phyloP scores from a whole-genome alignment of 23 red algal genomes.

The Gracilaria domingensis region DNA sequence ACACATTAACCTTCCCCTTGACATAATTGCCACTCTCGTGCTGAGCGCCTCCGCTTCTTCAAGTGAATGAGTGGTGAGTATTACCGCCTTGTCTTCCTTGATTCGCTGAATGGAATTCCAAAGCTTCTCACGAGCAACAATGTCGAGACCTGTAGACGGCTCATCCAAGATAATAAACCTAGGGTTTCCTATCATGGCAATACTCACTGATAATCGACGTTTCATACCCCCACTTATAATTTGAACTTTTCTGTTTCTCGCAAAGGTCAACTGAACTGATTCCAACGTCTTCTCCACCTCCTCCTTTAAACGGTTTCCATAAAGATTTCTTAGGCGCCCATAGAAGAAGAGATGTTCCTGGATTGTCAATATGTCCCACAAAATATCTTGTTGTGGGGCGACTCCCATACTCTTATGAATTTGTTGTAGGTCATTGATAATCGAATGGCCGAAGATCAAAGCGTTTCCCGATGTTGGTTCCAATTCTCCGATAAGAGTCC shows the following conservation, averaged over 20 bases:
- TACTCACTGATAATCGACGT: conserved; percentile 84
- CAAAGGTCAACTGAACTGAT: conserved; percentile 74
- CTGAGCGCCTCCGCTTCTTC: conserved; percentile 91
- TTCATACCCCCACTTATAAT: conserved; percentile 91
- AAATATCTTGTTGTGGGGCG: conserved; percentile 86
- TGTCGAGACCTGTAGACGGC: conserved; percentile 89
- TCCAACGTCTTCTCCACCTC: conserved; percentile 77
- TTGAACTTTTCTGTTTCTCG: conserved; percentile 70
- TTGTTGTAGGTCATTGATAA: conserved; percentile 64
- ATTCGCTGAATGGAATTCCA: conserved; percentile 83
- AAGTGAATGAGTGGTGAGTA: conserved; percentile 95
- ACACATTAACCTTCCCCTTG: conserved; percentile 66
- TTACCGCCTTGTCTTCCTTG: conserved; percentile 73
- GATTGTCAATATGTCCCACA: conserved; percentile 76
- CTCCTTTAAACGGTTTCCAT: conserved; percentile 33
- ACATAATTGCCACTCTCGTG: conserved; percentile 82
- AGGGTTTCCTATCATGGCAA: conserved; percentile 85
- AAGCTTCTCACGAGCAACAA: conserved; percentile 75
- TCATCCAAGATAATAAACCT: conserved; percentile 92
- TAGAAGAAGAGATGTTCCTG: conserved; percentile 96
- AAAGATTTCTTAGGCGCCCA: conserved; percentile 73
- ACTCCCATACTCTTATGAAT: conserved; percentile 84
- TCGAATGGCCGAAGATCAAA: conserved; percentile 67
- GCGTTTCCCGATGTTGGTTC: conserved; percentile 71
- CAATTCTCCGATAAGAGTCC: conserved; percentile 77